These are phyloP conservation scores for Adiantum capillusveneris DNA, from an alignment of 75 land plant genomes.

Conservation along the genomic window DNA sequence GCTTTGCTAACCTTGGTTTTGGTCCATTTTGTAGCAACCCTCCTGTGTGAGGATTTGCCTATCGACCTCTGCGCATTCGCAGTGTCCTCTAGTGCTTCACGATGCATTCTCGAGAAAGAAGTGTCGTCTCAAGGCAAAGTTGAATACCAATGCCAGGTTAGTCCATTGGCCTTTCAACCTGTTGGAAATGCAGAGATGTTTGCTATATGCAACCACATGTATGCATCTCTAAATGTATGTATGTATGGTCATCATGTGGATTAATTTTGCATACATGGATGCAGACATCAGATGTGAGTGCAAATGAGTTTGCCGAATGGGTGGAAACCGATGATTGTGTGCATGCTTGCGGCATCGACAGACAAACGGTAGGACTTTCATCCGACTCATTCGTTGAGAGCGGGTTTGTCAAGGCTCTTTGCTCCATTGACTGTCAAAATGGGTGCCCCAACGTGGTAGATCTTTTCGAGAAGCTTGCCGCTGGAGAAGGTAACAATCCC, in stretches of 20 bases:
- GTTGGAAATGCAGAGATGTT: too few relatives aligned
- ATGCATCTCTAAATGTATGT: not conserved
- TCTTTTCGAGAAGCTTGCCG: conserved; percentile 65
- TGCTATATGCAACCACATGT: not conserved
- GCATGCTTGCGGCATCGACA: conserved; percentile 49
- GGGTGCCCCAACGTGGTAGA: conserved; percentile 68
- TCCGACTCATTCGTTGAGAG: conserved; percentile 49
- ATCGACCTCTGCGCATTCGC: conserved; percentile 44
- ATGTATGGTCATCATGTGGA: not conserved
- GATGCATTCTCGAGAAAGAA: conserved; percentile 2
- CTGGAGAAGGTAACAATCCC: conserved; percentile 49
- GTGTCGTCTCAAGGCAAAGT: too few relatives aligned
- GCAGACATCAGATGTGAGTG: conserved; percentile 53
- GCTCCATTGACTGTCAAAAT: conserved; percentile 44
- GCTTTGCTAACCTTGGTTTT: too few relatives aligned
- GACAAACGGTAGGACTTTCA: conserved; percentile 51
- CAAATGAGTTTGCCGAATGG: conserved; percentile 33
- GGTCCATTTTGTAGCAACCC: not conserved
- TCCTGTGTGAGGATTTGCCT: conserved; percentile 15
- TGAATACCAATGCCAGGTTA: too few relatives aligned
- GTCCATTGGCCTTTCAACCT: too few relatives aligned
- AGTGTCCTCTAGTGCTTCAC: conserved; percentile 37
- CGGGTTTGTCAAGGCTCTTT: conserved; percentile 38
- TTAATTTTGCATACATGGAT: conserved; percentile 18
- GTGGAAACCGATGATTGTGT: conserved; percentile 62